Evolutionary conservation across 768 basidiomycete genomes (phyloP).

Genomic region (Collybia mongolica): DNA sequence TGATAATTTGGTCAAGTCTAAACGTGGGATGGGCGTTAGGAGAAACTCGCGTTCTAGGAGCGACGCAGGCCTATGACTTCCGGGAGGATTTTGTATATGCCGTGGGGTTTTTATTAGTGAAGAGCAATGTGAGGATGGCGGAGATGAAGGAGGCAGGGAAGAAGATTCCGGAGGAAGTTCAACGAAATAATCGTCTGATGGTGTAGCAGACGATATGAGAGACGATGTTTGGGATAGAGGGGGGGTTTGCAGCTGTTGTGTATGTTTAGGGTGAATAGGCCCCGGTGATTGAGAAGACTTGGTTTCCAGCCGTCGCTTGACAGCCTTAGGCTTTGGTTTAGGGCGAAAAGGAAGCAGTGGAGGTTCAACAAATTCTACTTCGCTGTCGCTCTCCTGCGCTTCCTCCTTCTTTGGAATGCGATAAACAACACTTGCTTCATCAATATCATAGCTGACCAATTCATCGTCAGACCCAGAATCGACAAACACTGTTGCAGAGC

Average conservation of each 20-base stretch:
- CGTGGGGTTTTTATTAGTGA: conserved; percentile 18
- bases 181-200: conserved; percentile 13
- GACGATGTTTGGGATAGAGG: conserved; percentile 35
- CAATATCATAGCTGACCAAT: conserved; percentile 37
- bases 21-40: conserved; percentile 11
- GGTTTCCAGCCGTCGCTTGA: not conserved
- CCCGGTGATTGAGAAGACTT: not conserved
- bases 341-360: conserved; percentile 4
- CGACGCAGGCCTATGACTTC: conserved; percentile 4
- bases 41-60: not conserved
- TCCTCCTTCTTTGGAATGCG: conserved; percentile 18
- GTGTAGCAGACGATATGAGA: conserved; percentile 19
- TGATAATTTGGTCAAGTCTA: conserved; percentile 9
- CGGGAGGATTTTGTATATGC: not conserved
- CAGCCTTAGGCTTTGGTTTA: not conserved
- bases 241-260: conserved; percentile 37
- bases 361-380: conserved; percentile 33
- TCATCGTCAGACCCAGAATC: conserved; percentile 26
- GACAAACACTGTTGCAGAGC: conserved; percentile 4
- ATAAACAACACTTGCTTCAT: conserved; percentile 40
- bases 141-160: conserved; percentile 19
- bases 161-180: conserved; percentile 14
- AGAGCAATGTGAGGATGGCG: conserved; percentile 11
- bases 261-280: not conserved
- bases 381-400: conserved; percentile 23